phyloP scores from a whole-genome alignment of 2,329 filamentous ascomycete species.

The Cadophora gregata region DNA sequence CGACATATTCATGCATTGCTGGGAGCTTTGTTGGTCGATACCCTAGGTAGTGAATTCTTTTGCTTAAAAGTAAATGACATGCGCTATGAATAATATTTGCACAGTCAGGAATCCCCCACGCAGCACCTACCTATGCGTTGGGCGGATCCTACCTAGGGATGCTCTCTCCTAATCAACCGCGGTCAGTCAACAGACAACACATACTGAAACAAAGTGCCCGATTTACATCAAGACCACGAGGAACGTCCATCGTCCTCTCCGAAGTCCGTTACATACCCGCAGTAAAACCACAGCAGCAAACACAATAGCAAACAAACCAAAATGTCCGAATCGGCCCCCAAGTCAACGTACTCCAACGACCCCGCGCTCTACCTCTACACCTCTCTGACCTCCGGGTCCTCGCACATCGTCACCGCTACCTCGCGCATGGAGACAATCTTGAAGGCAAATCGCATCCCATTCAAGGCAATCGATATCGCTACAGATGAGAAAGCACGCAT shows the following conservation, averaged over 20 bases:
- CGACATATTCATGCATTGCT: neutral
- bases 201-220: conserved; percentile 31
- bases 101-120: neutral
- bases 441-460: conserved; percentile 91
- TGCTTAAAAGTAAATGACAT: neutral
- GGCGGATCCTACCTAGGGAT: conserved; percentile 21
- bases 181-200: conserved; percentile 18
- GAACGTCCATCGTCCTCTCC: neutral
- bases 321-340: conserved; percentile 43
- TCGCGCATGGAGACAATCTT: conserved; percentile 96
- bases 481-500: conserved; percentile 88
- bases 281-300: neutral
- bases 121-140: conserved; percentile 14
- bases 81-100: conserved; percentile 14
- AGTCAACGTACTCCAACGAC: conserved; percentile 54
- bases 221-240: conserved; percentile 19
- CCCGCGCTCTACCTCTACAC: conserved; percentile 92
- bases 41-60: neutral
- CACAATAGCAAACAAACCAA: conserved; percentile 20
- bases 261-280: neutral
- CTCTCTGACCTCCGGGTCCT: conserved; percentile 92
- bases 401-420: conserved; percentile 94
- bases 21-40: neutral
- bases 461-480: conserved; percentile 89
- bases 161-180: conserved; percentile 25